Conservation (phyloP, 1,284 basidiomycete species). For the Mycena sp. region DNA sequence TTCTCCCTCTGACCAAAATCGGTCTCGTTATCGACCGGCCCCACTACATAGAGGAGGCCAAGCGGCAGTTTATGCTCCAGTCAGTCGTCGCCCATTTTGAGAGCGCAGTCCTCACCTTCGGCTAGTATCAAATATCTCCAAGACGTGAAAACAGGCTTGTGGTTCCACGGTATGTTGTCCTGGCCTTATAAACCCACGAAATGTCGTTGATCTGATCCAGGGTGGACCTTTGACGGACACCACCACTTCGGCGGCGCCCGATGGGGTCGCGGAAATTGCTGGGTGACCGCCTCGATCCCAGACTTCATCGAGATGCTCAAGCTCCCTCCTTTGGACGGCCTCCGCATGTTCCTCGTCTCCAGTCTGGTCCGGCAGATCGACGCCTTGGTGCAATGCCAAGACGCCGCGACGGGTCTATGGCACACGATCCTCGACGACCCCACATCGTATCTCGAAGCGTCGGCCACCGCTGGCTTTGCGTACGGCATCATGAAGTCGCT, state of each 20-base stretch:
- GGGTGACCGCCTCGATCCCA: constrained; percentile 71
- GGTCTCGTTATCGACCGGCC: constrained; percentile 63
- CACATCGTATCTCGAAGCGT: constrained; percentile 66
- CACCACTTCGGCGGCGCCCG: constrained; percentile 64
- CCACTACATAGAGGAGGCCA: constrained; percentile 69
- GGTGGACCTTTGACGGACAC: constrained; percentile 61
- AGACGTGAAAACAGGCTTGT: constrained; percentile 58
- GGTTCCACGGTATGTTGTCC: constrained; percentile 60
- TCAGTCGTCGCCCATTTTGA: constrained; percentile 33
- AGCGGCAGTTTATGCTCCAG: constrained; percentile 67
- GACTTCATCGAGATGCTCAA: constrained; percentile 66
- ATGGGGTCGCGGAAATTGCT: constrained; percentile 75
- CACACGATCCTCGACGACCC: constrained; percentile 70
- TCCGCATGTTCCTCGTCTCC: constrained; percentile 57
- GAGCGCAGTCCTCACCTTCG: not conserved
- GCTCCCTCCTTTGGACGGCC: constrained; percentile 52
- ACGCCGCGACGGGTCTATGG: constrained; percentile 63
- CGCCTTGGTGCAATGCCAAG: constrained; percentile 60
- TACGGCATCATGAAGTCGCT: constrained; percentile 68
- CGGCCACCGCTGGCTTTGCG: constrained; percentile 69
- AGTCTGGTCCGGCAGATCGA: constrained; percentile 64
- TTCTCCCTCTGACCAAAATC: constrained; percentile 69
- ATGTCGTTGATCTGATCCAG: constrained; percentile 35
- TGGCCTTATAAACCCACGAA: constrained; percentile 2
- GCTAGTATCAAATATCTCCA: constrained; percentile 58